A percentile compares a stretch with the other conserved stretches of the same genome.
Evolutionary conservation across 768 basidiomycete species (phyloP).

Genomic region (Candolleomyces aberdarensis): DNA sequence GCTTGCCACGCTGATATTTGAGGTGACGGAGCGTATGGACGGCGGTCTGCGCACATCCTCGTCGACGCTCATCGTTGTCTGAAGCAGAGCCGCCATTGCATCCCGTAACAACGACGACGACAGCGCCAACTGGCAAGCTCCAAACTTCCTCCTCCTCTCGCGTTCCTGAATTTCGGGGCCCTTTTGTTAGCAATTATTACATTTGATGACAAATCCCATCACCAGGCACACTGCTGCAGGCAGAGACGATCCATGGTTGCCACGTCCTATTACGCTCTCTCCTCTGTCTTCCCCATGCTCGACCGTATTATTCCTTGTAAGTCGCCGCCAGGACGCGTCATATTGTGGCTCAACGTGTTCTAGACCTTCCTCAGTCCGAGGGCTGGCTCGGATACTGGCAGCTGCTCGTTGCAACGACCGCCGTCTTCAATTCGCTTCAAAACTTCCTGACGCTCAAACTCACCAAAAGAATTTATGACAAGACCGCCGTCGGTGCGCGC

Average conservation of each 20-base stretch:
- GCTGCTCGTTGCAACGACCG: slow-evolving; percentile 71
- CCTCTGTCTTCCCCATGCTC: slow-evolving; percentile 14
- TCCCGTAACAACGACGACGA: slow-evolving; percentile 9
- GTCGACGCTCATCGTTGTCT: slow-evolving; percentile 20
- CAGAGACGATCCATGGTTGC: not conserved
- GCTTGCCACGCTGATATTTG: slow-evolving; percentile 49
- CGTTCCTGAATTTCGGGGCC: slow-evolving; percentile 5
- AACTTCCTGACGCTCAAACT: slow-evolving; percentile 76
- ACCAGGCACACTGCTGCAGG: too few species aligned
- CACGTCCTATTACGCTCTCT: slow-evolving; percentile 6
- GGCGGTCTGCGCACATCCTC: slow-evolving; percentile 27
- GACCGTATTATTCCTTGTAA: slow-evolving; percentile 20
- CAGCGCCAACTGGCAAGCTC: slow-evolving; percentile 5
- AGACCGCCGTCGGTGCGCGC: slow-evolving; percentile 8
- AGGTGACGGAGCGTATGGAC: slow-evolving; percentile 47
- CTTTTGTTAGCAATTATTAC: not conserved
- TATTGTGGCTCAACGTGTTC: not conserved
- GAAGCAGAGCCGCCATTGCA: slow-evolving; percentile 17
- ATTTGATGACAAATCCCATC: not conserved
- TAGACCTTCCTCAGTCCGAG: slow-evolving; percentile 60
- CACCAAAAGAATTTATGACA: slow-evolving; percentile 75
- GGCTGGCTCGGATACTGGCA: slow-evolving; percentile 90
- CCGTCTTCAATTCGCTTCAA: slow-evolving; percentile 84
- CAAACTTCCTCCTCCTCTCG: slow-evolving; percentile 2
- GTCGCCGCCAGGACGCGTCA: slow-evolving; percentile 4